Base-by-base conservation (phyloP, 345 rosid genomes). In the Litchi chinensis region DNA sequence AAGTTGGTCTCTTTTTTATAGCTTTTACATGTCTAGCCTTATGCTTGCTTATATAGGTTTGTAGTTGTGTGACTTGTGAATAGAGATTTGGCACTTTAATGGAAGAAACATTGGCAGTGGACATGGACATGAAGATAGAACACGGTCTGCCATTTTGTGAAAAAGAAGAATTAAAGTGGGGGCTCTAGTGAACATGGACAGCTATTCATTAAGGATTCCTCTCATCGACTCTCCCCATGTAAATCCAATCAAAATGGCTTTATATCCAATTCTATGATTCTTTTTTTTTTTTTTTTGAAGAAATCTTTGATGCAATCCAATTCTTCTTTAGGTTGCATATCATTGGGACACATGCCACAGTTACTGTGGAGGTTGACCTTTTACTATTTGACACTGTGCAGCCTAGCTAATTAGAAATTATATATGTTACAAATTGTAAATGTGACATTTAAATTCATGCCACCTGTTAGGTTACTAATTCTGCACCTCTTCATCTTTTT, bases 41-140 rank as follows among this genome's bases (percentile, higher is more conserved):
- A 39, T 76, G 54, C 79, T 67, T 68, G 66, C 54, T 54, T 15
- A 1, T 46, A 32, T 28, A 7, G 19, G 28, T 32, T 74, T 46
- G 4, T 10, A 18, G 12, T 16, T 10, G 19, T n/a, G 71, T n/a
- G 71, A 75, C 8, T 9, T 11, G 71, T 60, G 65, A n/a, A 68
- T 39, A 40, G 54, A 56, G 73, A 68, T 56, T 50, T 50, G 65
- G 6, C 72, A 76, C 64, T 76, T 40, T 54, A 65, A 13, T 67
- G 73, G 78, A 28, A 28, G 32, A 65, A 75, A 65, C 78, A 75
- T 18, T 46, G 70, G 50, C 40, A 37, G 48, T 57, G 57, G 70
- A 75, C 40, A 68, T 44, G 5, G 60, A 75, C 46, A 65, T 64
- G 70, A 65, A 48, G 62, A 65, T 32, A 65, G 67, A 65, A 65